Percentiles rank a stretch among this genome's conserved stretches.
Conservation (phyloP, 2,329 filamentous ascomycete species). For the Colletotrichum sp. region DNA sequence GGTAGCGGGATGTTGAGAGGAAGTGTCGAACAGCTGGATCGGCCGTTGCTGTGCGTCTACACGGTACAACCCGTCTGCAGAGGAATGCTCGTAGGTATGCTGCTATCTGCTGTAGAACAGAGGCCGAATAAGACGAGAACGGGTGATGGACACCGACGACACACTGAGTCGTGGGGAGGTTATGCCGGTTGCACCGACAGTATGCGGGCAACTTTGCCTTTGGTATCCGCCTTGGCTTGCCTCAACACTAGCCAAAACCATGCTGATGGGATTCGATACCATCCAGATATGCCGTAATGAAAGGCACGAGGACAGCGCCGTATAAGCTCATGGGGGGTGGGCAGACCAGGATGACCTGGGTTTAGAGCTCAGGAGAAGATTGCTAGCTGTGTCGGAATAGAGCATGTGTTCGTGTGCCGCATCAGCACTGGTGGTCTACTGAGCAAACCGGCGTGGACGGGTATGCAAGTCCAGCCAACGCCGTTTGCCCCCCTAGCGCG, state of each 20-base stretch:
- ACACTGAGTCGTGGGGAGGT: neutral
- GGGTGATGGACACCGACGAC: neutral
- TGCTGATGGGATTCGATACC: conserved; percentile 3
- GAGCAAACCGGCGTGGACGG: neutral
- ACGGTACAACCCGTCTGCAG: neutral
- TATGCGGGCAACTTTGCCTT: conserved; percentile 12
- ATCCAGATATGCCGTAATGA: conserved; percentile 6
- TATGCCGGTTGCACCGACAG: conserved; percentile 6
- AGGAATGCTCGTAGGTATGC: neutral
- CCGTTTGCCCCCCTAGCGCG: neutral
- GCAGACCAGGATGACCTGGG: neutral
- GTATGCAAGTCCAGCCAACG: conserved; percentile 7
- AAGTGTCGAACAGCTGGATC: neutral
- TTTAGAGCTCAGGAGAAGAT: neutral
- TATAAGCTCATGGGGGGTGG: neutral
- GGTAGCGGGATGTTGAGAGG: neutral
- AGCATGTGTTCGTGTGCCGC: conserved; percentile 10
- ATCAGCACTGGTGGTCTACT: neutral
- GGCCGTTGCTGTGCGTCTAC: neutral
- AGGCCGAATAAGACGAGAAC: neutral
- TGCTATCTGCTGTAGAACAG: neutral
- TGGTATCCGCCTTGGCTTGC: conserved; percentile 5
- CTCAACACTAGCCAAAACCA: conserved; percentile 14
- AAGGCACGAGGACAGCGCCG: conserved; percentile 8
- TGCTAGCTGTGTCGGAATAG: neutral